phyloP scores from a whole-genome alignment of 352 stramenopile genomes.

The Phytophthora syringae region DNA sequence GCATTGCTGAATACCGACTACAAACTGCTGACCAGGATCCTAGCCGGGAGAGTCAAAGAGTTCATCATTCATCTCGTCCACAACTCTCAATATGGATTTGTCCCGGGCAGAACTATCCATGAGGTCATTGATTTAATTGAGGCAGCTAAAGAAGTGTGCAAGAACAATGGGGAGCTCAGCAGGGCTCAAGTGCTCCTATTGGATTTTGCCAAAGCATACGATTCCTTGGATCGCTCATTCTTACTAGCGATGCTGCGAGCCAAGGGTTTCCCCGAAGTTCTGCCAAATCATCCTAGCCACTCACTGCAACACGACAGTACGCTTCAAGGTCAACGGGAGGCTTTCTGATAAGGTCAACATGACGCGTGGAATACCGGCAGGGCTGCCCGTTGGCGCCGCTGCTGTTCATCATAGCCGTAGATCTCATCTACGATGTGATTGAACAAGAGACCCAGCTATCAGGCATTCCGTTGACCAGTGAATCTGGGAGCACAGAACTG shows the following conservation, averaged over 20 bases:
- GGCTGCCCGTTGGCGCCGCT: constrained; percentile 4
- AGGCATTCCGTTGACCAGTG: background rate
- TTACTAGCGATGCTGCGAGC: constrained; percentile 4
- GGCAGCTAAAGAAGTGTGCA: background rate
- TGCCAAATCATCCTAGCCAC: background rate
- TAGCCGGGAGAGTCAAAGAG: background rate
- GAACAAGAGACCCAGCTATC: no score
- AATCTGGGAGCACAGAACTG: no score
- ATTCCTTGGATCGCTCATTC: constrained; percentile 8
- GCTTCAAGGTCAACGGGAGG: constrained; percentile 7
- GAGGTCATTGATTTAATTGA: constrained; percentile 10
- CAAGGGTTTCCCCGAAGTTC: constrained; percentile 8
- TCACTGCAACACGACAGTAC: background rate
- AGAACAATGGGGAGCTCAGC: background rate
- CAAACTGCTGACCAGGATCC: constrained; percentile 9
- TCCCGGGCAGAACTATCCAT: constrained; percentile 2
- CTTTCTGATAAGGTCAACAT: background rate
- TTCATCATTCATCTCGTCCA: background rate
- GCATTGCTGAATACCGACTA: constrained; percentile 8
- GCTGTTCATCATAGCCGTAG: background rate
- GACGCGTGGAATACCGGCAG: constrained; percentile 8
- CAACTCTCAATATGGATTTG: constrained; percentile 1
- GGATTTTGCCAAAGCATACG: constrained; percentile 15
- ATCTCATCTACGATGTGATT: background rate
- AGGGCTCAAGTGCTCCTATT: constrained; percentile 5